Evolutionary conservation across 176 grass and related monocot species (phyloP).

Genomic region (Paspalum notatum): DNA sequence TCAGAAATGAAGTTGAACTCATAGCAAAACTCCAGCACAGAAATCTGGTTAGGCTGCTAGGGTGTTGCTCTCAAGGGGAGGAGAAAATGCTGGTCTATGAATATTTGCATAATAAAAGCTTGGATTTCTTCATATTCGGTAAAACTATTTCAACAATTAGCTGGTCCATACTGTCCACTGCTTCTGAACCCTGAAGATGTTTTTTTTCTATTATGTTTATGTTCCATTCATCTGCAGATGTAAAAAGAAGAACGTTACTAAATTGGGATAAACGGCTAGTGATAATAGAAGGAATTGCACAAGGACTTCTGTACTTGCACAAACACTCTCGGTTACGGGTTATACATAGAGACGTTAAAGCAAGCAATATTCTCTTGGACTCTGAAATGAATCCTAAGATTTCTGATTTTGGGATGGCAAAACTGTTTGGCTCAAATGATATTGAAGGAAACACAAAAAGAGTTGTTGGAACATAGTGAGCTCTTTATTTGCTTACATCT

Average conservation of each 20-base stretch:
- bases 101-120: conserved; percentile 9
- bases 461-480: conserved; percentile 2
- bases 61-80: neutral
- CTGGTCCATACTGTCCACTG: too few species aligned
- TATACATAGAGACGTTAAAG: conserved; percentile 24
- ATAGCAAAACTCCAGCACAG: conserved; percentile 2
- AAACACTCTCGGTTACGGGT: conserved; percentile 3
- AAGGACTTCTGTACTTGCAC: conserved; percentile 16
- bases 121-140: conserved; percentile 17
- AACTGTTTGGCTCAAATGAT: conserved; percentile 19
- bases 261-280: conserved; percentile 1
- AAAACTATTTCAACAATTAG: neutral
- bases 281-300: conserved; percentile 21
- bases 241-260: neutral
- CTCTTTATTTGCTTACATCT: neutral
- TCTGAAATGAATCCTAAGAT: conserved; percentile 12
- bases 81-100: conserved; percentile 17
- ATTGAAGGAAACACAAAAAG: conserved; percentile 10
- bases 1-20: conserved; percentile 7
- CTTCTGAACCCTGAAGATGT: neutral
- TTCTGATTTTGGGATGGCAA: conserved; percentile 18
- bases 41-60: conserved; percentile 10
- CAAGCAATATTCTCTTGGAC: conserved; percentile 25
- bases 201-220: neutral
- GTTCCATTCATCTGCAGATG: neutral